Evolutionary conservation across 2,329 filamentous ascomycete genomes (phyloP).

Genomic region (Cercospora brassicicola): DNA sequence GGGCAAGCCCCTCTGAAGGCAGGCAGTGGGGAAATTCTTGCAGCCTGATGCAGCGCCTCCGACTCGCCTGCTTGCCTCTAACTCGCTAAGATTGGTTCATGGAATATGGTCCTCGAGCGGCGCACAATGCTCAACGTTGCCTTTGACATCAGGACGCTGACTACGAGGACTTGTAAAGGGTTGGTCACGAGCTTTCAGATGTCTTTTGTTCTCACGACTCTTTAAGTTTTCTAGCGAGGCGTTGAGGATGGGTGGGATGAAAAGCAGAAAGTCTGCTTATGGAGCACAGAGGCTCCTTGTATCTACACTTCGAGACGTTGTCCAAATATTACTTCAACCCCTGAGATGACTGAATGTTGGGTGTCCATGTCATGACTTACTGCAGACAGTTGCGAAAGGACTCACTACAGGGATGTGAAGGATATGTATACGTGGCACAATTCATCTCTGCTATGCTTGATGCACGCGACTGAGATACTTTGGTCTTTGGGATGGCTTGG

Average conservation of each 20-base stretch:
- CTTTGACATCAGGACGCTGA: background rate
- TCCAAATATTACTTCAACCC: background rate
- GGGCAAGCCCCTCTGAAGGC: background rate
- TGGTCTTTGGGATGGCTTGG: no score
- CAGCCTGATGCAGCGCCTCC: background rate
- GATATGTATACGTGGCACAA: background rate
- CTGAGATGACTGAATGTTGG: background rate
- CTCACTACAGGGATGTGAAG: no score
- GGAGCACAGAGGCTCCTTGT: background rate
- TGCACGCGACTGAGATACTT: background rate
- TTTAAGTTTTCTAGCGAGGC: background rate
- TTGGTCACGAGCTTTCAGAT: background rate
- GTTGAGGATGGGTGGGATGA: background rate
- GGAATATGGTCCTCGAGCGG: background rate
- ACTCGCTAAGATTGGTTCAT: background rate
- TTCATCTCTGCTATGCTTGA: background rate
- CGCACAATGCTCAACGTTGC: background rate
- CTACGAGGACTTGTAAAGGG: background rate
- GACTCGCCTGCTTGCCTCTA: background rate
- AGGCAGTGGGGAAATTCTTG: background rate
- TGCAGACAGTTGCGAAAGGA: no score
- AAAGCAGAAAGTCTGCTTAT: background rate
- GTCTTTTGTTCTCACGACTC: background rate
- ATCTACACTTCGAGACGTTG: background rate
- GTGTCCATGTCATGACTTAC: background rate